Evolutionary conservation across 164 flowering plant species (phyloP).

Genomic region (Warburgia ugandensis): DNA sequence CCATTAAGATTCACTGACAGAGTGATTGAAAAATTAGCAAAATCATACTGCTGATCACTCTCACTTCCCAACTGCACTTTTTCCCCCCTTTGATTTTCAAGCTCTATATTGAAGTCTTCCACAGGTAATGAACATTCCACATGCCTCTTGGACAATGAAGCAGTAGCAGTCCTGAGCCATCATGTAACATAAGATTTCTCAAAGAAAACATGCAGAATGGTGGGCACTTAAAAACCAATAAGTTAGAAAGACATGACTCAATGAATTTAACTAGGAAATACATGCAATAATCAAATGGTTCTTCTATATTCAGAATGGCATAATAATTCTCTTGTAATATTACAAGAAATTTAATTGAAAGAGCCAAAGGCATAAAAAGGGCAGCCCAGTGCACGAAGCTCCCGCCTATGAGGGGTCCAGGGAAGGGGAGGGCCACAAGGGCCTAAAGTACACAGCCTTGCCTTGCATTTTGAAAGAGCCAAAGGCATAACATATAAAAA

Average conservation of each 20-base stretch:
- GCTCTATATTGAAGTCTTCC: conserved; percentile 73
- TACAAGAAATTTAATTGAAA: too few relatives aligned
- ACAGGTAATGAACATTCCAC: conserved; percentile 66
- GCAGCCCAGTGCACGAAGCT: too few relatives aligned
- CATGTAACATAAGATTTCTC: neutral
- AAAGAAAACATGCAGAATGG: neutral
- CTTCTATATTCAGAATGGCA: neutral
- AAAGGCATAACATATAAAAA: too few relatives aligned
- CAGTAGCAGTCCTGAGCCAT: conserved; percentile 61
- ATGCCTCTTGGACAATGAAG: conserved; percentile 61
- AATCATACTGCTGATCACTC: conserved; percentile 65
- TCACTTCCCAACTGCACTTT: conserved; percentile 71
- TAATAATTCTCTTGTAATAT: neutral
- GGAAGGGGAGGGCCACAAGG: too few relatives aligned
- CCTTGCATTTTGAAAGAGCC: too few relatives aligned
- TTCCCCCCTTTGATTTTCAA: conserved; percentile 86
- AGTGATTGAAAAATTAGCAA: neutral
- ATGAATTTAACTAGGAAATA: neutral
- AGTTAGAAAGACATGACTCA: neutral
- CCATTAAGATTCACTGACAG: neutral
- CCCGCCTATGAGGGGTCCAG: too few relatives aligned
- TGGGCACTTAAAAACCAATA: neutral
- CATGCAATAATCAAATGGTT: neutral
- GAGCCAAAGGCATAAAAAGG: too few relatives aligned
- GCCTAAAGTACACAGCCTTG: too few relatives aligned